Percentiles rank a stretch among this genome's conserved stretches.
Conservation (phyloP, 2,329 filamentous ascomycete genomes). For the Botrytis pseudocinerea region DNA sequence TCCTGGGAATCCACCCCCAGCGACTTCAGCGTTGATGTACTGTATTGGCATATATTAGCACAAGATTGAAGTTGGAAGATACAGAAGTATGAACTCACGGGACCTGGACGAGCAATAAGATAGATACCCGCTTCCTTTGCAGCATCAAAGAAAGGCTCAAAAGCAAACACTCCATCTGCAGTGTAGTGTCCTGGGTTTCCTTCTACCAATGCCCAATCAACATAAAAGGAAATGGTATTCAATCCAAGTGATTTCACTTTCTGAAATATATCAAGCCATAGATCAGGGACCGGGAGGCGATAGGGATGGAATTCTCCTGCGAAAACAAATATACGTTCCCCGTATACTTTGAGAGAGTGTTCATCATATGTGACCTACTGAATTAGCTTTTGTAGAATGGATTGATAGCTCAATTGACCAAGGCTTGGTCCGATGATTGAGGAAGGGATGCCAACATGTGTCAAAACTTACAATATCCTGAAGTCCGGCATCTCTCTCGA, state of each 20-base stretch:
- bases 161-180: constrained; percentile 69
- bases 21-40: constrained; percentile 79
- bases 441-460: neutral
- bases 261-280: constrained; percentile 74
- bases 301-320: constrained; percentile 65
- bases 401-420: neutral
- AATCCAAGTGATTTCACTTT: constrained; percentile 82
- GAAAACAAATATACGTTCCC: constrained; percentile 62
- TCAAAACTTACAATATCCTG: constrained; percentile 54
- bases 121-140: constrained; percentile 74
- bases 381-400: neutral
- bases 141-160: constrained; percentile 75
- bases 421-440: neutral
- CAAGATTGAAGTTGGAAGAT: neutral
- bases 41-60: constrained; percentile 33
- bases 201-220: constrained; percentile 76
- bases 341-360: constrained; percentile 61
- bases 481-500: constrained; percentile 52
- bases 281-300: constrained; percentile 57
- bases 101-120: constrained; percentile 58
- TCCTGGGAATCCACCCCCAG: constrained; percentile 77
- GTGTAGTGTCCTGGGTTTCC: constrained; percentile 69
- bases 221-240: constrained; percentile 77
- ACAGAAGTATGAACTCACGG: constrained; percentile 28
- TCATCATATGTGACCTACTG: constrained; percentile 60